Evolutionary conservation across 768 basidiomycete genomes (phyloP), one percentile per base, ranked within the genome.

Genomic region (Gymnopilus junonius): DNA sequence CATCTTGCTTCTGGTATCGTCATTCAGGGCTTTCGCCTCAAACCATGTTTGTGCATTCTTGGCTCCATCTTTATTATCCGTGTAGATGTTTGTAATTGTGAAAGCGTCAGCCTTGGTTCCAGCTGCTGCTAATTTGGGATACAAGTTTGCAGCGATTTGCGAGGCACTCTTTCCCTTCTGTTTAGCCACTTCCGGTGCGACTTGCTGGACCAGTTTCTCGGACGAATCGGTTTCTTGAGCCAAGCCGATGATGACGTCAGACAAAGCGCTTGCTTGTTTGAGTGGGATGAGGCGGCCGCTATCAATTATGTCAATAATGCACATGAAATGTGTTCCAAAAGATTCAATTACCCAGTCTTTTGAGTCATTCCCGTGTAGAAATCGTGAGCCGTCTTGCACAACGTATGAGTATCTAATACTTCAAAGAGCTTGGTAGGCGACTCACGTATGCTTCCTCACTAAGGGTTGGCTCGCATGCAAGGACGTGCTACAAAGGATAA

Each of bases 401-500:
- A 2, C 11, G 8, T 25, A 50, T 51, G 12, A 17, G 45, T 4
- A 8, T 11, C 12, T 27, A 25, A 11, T 3, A 27, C 3, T 25
- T 25, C 20, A 3, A 14, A 4, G 23, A 20, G 31, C 32, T 15
- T 21, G 15, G 15, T 2, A 40, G 17, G 17, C n/a, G 17, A n/a
- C 14, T 20, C 20, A 23, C 12, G 7, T 51, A 25, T 45, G 63
- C 65, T 58, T 46, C 53, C 15, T 51, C 14, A 50, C 70, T 71
- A 20, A 74, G 53, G 7, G 53, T 35, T 6, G 73, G 84, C 67
- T 87, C 85, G 72, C 85, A 86, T 0, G 84, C 85, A 29, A 86
- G 79, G 67, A 84, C 79, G 67, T 85, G 83, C 83, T 85, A 58
- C 25, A 48, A 23, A 43, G 45, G 23, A 2, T 34, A 8, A 23